Evolutionary conservation across 176 grass and related monocot species (phyloP).

Genomic region (Stipa capillata): DNA sequence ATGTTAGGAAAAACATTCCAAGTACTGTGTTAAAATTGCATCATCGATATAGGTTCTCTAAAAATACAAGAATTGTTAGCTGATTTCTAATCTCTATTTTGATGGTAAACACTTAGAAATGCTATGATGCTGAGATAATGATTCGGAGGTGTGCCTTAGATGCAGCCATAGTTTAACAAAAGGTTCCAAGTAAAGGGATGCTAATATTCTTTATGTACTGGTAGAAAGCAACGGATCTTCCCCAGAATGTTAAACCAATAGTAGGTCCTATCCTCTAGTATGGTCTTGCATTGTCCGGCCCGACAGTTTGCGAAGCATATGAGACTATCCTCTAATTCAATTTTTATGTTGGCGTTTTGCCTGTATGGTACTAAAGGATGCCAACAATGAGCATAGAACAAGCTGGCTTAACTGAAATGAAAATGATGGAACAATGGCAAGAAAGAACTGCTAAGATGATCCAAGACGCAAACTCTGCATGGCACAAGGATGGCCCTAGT

Average conservation of each 20-base stretch:
- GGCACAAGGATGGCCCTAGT: slow-evolving; percentile 52
- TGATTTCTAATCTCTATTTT: neutral
- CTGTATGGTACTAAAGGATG: slow-evolving; percentile 27
- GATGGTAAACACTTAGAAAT: neutral
- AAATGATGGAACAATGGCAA: slow-evolving; percentile 91
- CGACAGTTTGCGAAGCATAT: neutral
- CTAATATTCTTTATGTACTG: neutral
- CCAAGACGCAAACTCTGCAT: slow-evolving; percentile 64
- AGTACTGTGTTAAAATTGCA: neutral
- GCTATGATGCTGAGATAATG: neutral
- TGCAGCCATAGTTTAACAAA: neutral
- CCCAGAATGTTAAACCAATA: neutral
- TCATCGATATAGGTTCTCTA: neutral
- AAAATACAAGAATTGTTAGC: neutral
- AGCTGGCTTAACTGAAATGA: slow-evolving; percentile 80
- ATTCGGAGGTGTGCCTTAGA: neutral
- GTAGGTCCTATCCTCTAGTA: neutral
- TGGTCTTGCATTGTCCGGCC: neutral
- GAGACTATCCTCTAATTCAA: neutral
- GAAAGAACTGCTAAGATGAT: slow-evolving; percentile 59
- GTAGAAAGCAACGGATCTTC: neutral
- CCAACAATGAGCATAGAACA: slow-evolving; percentile 96
- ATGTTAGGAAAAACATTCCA: neutral
- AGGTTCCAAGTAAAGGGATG: neutral
- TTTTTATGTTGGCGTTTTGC: neutral